Evolutionary conservation across 805 yeast genomes (phyloP).

Genomic region (Starmerella ratchasimensis): DNA sequence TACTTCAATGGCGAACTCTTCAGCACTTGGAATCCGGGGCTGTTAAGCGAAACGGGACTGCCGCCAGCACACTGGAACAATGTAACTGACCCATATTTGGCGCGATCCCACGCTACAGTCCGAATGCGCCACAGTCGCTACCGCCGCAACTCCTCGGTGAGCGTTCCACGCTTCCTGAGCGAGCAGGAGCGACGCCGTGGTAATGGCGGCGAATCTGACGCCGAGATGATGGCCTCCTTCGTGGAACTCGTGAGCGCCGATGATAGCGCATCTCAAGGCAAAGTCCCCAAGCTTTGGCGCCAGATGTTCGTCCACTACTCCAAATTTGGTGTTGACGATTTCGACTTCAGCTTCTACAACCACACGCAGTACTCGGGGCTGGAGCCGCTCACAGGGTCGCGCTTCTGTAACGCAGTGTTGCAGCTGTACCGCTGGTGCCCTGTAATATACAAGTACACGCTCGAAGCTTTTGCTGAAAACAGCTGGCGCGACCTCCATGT

Average conservation of each 20-base stretch:
- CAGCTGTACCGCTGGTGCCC: slow-evolving; percentile 74
- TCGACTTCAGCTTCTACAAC: slow-evolving; percentile 79
- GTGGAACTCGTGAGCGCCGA: slow-evolving; percentile 10
- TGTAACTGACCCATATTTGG: slow-evolving; percentile 3
- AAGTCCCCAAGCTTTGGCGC: slow-evolving; percentile 61
- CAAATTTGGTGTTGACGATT: slow-evolving; percentile 84
- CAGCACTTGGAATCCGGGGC: slow-evolving; percentile 57
- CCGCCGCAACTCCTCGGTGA: slow-evolving; percentile 23
- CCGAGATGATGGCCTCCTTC: slow-evolving; percentile 1
- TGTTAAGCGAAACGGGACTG: slow-evolving; percentile 47
- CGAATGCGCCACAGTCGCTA: slow-evolving; percentile 1
- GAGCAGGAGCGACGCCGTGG: slow-evolving; percentile 32
- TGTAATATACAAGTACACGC: slow-evolving; percentile 50
- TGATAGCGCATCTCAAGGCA: slow-evolving; percentile 21
- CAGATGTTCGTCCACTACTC: slow-evolving; percentile 69
- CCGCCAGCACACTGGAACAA: slow-evolving; percentile 31
- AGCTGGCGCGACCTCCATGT: slow-evolving; percentile 29
- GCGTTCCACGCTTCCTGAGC: slow-evolving; percentile 39
- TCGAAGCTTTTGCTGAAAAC: slow-evolving; percentile 40
- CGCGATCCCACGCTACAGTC: slow-evolving; percentile 7
- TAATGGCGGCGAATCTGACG: slow-evolving; percentile 17
- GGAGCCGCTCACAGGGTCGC: slow-evolving; percentile 74
- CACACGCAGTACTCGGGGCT: slow-evolving; percentile 62
- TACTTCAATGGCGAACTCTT: slow-evolving; percentile 58
- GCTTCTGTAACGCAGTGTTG: slow-evolving; percentile 61